These are phyloP conservation scores for Apocynum venetum DNA, from an alignment of 257 asterid genomes.

Conservation along the genomic window DNA sequence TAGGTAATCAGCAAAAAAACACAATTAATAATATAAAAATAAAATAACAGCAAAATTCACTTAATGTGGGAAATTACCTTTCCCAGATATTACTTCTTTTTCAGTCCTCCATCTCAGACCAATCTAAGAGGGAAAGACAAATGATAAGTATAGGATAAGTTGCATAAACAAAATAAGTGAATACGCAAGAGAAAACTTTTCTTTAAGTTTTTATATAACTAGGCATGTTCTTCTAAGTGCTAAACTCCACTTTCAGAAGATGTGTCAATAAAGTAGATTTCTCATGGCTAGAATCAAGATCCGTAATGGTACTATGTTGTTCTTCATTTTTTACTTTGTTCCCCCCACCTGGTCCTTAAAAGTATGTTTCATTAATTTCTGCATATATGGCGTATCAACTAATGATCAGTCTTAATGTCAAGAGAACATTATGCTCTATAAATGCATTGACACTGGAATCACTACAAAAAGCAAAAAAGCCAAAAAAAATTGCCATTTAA, in stretches of 20 bases:
- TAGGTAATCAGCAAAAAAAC: conserved; percentile 1
- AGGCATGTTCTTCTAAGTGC: neutral
- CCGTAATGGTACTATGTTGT: neutral
- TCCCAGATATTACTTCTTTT: conserved; percentile 96
- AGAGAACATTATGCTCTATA: neutral
- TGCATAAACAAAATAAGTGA: neutral
- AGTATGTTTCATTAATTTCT: neutral
- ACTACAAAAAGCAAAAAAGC: neutral
- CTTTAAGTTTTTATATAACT: neutral
- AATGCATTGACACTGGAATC: neutral
- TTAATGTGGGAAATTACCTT: conserved; percentile 49
- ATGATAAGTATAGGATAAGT: conserved; percentile 13
- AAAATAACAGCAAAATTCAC: neutral
- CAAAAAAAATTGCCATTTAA: neutral
- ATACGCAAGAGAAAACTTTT: neutral
- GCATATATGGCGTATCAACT: neutral
- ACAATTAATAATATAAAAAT: neutral
- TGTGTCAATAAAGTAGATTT: neutral
- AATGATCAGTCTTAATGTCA: neutral
- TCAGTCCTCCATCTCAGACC: conserved; percentile 99
- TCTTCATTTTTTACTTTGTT: neutral
- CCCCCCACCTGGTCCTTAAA: neutral
- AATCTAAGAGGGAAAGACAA: conserved; percentile 44
- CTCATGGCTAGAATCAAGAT: neutral
- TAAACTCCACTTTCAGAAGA: neutral